Percentiles rank a stretch among this genome's conserved stretches.
Evolutionary conservation across 345 rosid genomes (phyloP).

Genomic region (Linum lewisii): DNA sequence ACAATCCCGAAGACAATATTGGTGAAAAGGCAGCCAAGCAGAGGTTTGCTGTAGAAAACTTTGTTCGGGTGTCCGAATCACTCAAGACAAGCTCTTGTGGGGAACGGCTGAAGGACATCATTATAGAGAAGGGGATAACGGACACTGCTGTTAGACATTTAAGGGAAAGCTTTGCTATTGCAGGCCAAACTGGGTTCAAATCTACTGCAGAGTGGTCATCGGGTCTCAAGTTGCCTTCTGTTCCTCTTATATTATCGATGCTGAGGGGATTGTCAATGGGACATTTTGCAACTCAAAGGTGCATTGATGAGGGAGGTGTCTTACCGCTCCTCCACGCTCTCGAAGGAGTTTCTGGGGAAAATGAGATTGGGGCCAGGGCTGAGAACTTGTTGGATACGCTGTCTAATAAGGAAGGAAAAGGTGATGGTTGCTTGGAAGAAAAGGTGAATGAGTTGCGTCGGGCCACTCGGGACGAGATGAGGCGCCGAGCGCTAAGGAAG

Average conservation of each 20-base stretch:
- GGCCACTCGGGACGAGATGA: constrained; percentile 92
- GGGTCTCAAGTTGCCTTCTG: constrained; percentile 75
- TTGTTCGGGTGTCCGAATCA: constrained; percentile 91
- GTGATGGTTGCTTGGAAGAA: constrained; percentile 89
- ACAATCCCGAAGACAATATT: constrained; percentile 66
- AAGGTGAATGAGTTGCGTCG: constrained; percentile 64
- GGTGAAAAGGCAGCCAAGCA: constrained; percentile 62
- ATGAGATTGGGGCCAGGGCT: constrained; percentile 95
- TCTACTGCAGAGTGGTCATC: constrained; percentile 62
- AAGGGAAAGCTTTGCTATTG: constrained; percentile 60
- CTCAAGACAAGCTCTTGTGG: constrained; percentile 97
- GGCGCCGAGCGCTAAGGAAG: constrained; percentile 76
- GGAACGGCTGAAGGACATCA: constrained; percentile 87
- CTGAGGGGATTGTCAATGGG: constrained; percentile 96
- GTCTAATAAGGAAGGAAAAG: constrained; percentile 79
- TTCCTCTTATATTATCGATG: constrained; percentile 87
- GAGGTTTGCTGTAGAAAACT: constrained; percentile 76
- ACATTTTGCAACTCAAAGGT: constrained; percentile 72
- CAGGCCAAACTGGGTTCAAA: constrained; percentile 70
- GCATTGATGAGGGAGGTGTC: constrained; percentile 80
- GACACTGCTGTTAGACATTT: constrained; percentile 75
- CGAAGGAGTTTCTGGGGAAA: constrained; percentile 92
- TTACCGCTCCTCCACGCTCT: constrained; percentile 81
- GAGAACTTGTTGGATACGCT: constrained; percentile 91
- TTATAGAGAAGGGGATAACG: constrained; percentile 75